phyloP scores from a whole-genome alignment of 495 filamentous ascomycete genomes.

The Durotheca rogersii region DNA sequence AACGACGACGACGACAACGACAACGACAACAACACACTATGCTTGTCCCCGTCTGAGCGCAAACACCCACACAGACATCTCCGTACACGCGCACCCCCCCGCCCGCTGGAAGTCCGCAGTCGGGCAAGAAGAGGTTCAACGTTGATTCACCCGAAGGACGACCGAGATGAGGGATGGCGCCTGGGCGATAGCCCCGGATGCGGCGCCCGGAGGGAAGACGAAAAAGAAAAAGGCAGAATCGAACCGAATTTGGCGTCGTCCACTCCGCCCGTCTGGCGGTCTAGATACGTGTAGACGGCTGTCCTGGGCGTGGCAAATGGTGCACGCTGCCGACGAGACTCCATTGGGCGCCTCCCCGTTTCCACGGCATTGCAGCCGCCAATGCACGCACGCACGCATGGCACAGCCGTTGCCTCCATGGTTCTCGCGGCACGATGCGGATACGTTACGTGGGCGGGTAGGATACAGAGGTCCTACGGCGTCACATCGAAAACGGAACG shows the following conservation, averaged over 20 bases:
- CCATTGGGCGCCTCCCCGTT: neutral
- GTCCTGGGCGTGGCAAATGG: neutral
- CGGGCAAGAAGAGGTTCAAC: no score
- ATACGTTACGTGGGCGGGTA: constrained; percentile 7
- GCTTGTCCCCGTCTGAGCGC: neutral
- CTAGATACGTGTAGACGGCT: no score
- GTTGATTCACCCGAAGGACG: constrained; percentile 20
- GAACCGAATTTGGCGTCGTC: neutral
- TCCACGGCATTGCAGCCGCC: constrained; percentile 9
- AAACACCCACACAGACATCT: no score
- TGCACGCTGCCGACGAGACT: constrained; percentile 15
- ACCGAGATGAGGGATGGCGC: constrained; percentile 20
- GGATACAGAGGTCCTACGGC: neutral
- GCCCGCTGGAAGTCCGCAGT: no score
- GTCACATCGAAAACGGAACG: constrained; percentile 24
- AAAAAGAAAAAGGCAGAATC: constrained; percentile 3
- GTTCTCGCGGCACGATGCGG: constrained; percentile 13
- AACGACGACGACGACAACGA: neutral
- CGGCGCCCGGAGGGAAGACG: constrained; percentile 8
- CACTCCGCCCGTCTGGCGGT: constrained; percentile 16
- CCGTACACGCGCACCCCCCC: no score
- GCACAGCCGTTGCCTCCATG: constrained; percentile 15
- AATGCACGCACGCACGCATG: neutral
- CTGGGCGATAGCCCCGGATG: neutral
- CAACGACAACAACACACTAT: no score